A percentile compares a stretch with the other conserved stretches of the same genome.
These are phyloP conservation scores for Camellia lanceoleosa DNA, from an alignment of 148 eudicot species.

Conservation along the genomic window DNA sequence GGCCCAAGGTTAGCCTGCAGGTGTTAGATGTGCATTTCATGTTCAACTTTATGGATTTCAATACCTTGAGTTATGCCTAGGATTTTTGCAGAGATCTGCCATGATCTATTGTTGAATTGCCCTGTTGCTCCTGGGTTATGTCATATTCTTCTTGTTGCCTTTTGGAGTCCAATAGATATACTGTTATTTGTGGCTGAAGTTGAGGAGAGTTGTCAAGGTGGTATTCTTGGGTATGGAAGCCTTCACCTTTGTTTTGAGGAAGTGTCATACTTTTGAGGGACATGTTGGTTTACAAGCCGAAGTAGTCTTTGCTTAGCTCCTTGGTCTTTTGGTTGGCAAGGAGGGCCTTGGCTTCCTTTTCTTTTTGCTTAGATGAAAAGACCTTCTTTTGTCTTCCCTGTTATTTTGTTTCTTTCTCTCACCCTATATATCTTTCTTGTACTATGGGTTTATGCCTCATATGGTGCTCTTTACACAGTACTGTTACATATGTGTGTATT, in stretches of 20 bases:
- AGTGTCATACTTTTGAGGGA: too few species aligned
- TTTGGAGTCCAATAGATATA: too few species aligned
- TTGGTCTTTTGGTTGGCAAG: background rate
- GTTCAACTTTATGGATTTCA: background rate
- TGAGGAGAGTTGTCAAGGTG: too few species aligned
- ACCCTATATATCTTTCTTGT: background rate
- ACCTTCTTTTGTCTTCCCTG: background rate
- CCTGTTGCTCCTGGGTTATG: too few species aligned
- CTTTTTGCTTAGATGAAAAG: background rate
- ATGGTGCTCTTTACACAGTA: background rate
- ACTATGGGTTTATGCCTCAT: background rate
- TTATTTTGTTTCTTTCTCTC: background rate
- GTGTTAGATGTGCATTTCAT: constrained; percentile 2
- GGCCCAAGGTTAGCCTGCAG: background rate
- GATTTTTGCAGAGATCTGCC: constrained; percentile 1
- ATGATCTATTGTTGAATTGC: background rate
- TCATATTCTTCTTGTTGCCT: too few species aligned
- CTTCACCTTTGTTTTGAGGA: too few species aligned
- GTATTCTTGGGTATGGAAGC: too few species aligned
- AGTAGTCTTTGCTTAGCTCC: background rate
- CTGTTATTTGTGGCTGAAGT: too few species aligned
- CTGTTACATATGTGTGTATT: background rate
- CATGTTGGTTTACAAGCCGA: background rate
- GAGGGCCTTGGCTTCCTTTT: background rate
- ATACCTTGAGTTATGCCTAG: background rate